Base-by-base conservation (phyloP, 2,329 filamentous ascomycete species). In the Beauveria sp. region DNA sequence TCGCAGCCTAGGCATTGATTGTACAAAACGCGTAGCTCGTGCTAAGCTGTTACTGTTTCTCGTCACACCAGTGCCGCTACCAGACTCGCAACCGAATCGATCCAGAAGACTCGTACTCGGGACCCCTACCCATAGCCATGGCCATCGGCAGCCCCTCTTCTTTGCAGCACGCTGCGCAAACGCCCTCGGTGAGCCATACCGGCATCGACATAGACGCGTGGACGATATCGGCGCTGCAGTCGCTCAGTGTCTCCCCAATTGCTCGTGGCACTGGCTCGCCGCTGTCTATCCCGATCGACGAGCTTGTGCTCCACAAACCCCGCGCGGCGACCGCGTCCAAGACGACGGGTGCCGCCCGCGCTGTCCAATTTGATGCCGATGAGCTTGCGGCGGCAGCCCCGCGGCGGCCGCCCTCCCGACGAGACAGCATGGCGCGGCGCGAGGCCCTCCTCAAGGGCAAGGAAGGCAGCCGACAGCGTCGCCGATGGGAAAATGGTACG, bases 401-500 rank as follows among this genome's bases (percentile, higher is more conserved):
- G 64, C 77, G 72, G 64, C 79, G 76, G 61, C 82, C 76, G 60
- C 78, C 71, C 0, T 80, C 80, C 20, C 74, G 76, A 38, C 73
- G 80, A 72, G 89, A 86, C 65, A 84, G 81, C 67, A 73, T 80
- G 73, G 75, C 76, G 61, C 77, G 83, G 57, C 86, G 93, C 20
- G 91, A 96, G 66, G 84, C 87, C 2, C 71, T 96, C 58, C 79
- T 95, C 38, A 96, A 92, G 77, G 93, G 93, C 62, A 96, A 96
- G 67, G 92, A 97, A 74, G 93, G 93, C 40, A 93, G 86, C 68
- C 84, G 93, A 42, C 87, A 93, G 69, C 83, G 93, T 55, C 88
- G 93, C 68, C 83, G 93, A 61, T 98, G 93, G 92, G 95, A 99
- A 79, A 99, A 98, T 74, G 90, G 91, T 96, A 82, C 61, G 38